Base-by-base conservation (phyloP, 108 stramenopile genomes). In the Bacterosira constricta region DNA sequence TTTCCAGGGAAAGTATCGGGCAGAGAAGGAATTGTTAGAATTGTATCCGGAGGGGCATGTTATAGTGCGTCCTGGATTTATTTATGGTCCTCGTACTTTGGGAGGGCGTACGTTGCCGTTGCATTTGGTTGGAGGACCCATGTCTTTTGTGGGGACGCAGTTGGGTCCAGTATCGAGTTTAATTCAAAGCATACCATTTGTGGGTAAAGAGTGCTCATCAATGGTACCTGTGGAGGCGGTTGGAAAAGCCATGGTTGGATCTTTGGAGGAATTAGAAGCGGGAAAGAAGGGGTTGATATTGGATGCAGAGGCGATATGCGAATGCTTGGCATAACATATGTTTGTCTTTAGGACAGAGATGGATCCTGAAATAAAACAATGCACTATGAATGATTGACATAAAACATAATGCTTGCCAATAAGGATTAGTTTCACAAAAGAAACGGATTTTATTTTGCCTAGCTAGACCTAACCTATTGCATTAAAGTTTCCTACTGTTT, bases 11-110 rank as follows among this genome's bases (percentile, higher is more conserved):
- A 91, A 91, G 63, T 53, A 63, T 20, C 66, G 77, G 18, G 88
- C 90, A n/a, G 90, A 91, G 66, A 64, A 73, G 9, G 88, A 80
- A 38, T 55, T 89, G 25, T 41, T 63, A 32, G 23, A 76, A 36
- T 11, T 34, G 6, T 87, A 63, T 39, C 85, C 86, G 6, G 71
- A 85, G 5, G 65, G 66, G 10, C 86, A 86, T 58, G 74, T 86
- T 0, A 81, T 89, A 37, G n/a, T 91, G 27, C 64, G 90, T n/a
- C 86, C 90, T 20, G 75, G 85, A 44, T 89, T 87, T 47, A 84
- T 91, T 31, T 88, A 88, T 42, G 90, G 90, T 32, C 65, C 62
- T 15, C 49, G 90, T 6, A 59, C 21, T 12, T 52, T 80, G 15
- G 57, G 82, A 13, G 32, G 86, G 34, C 30, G 70, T 15, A 11